Base-by-base conservation (phyloP, 139 green algal genomes). In the Picochlorum sp. region DNA sequence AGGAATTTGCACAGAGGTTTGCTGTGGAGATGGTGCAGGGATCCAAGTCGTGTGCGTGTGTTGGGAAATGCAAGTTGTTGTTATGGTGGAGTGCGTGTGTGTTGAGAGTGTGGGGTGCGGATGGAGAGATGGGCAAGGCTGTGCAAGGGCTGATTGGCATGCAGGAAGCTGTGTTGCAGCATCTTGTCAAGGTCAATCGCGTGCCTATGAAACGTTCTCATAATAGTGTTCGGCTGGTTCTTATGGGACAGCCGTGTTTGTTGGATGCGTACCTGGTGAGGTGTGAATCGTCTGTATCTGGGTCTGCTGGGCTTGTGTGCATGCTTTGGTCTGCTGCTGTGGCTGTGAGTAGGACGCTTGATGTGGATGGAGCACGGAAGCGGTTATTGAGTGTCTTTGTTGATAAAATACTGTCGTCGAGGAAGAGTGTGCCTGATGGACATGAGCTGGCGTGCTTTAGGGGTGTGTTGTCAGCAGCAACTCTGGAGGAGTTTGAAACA, bases 391-490 rank as follows among this genome's bases (percentile, higher is more conserved):
- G 8, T 38, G 44, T 80, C 21, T 81, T 74, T 51, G 23, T 73
- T 11, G 63, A 76, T 4, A 79, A 65, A 15, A 62, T 85, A 5
- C 57, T 90, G 24, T 44, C 45, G 0, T 47, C 62, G 10, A 75
- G 76, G 30, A 67, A 74, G 28, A 63, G 24, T 64, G 68, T 20
- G 0, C 18, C 44, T 20, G 16, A 63, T 3, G 47, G 13, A 3
- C 41, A 24, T 47, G 30, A 57, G 10, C 38, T 81, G 13, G 51
- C 60, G 2, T 68, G 73, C 41, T 90, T 79, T 55, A 14, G 15
- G 10, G 68, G 66, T n/a, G 59, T 93, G 69, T 56, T 88, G 11
- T 47, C 44, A 4, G 49, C 34, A 1, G 63, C 83, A 9, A 76
- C 45, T 0, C 21, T 63, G 11, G 71, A 81, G 41, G 68, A 89